phyloP scores from a whole-genome alignment of 2,329 filamentous ascomycete genomes.

The Trichophyton verrucosum region DNA sequence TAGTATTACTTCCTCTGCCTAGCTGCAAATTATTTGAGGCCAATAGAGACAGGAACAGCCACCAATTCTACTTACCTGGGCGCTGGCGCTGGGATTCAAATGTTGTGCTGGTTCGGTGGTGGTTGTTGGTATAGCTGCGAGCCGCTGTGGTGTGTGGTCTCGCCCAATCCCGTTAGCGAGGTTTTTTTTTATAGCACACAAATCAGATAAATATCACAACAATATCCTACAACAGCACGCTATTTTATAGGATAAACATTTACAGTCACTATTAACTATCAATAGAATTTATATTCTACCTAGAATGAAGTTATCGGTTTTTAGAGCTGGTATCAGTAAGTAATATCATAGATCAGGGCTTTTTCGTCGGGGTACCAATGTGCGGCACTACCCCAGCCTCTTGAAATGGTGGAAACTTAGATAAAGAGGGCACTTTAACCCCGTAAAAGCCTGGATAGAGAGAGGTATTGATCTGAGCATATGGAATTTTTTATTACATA shows the following conservation, averaged over 20 bases:
- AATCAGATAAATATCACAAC: constrained; percentile 12
- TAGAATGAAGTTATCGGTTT: too few relatives aligned
- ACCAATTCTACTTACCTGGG: background rate
- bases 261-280: too few relatives aligned
- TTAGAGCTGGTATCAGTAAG: too few relatives aligned
- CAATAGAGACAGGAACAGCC: background rate
- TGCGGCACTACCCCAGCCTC: background rate
- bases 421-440: background rate
- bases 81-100: background rate
- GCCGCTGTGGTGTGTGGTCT: constrained; percentile 8
- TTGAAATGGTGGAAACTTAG: background rate
- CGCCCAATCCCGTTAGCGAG: constrained; percentile 36
- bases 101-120: constrained; percentile 21
- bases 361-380: too few relatives aligned
- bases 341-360: too few relatives aligned
- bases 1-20: background rate
- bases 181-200: constrained; percentile 13
- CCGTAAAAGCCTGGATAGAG: background rate
- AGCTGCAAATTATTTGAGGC: background rate
- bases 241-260: background rate
- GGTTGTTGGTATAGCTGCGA: constrained; percentile 5
- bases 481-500: constrained; percentile 1
- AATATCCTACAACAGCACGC: background rate
- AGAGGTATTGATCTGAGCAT: background rate
- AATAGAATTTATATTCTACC: too few relatives aligned